Base-by-base conservation (phyloP, 768 basidiomycete genomes). In the Tephrocybe sp. region DNA sequence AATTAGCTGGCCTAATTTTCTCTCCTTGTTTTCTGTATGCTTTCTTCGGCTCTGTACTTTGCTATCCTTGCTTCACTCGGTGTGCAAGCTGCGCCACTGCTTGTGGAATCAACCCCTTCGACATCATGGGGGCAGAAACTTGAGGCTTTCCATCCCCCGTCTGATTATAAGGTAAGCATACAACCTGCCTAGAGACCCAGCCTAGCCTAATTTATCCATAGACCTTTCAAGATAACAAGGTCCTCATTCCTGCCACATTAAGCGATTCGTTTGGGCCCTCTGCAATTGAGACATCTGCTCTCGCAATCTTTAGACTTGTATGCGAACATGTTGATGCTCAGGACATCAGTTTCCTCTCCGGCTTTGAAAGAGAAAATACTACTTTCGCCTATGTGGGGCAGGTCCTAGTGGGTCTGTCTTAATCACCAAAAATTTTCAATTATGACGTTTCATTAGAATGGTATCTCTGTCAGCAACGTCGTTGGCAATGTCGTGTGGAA, bases 401-500 rank as follows among this genome's bases (percentile, higher is more conserved):
- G 45, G 44, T 32, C 13, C 56, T 61, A 33, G 65, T 68, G 13
- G 33, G 48, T 17, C 16, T 31, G 2, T 34, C 13, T 19, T 8
- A 19, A 47, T 46, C 32, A 6, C 19, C 31, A 20, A n/a, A 5
- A 9, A 30, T 36, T 26, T 58, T 50, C 12, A 13, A 30, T n/a
- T 48, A 34, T 19, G 26, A 38, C 19, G 47, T 10, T 42, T 26
- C 16, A 12, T 56, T 7, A 72, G 70, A 55, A 69, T 32, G 65
- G 64, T 1, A 62, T 72, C 26, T 63, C 64, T 1, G 58, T 69
- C 35, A 61, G 64, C 3, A 70, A 72, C 45, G 65, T 67, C 16
- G 68, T 70, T 12, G 68, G 66, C 8, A 70, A 70, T 39, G 62
- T 72, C n/a, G 68, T 65, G 0, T 68, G 66, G 53, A 65, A 64